A percentile compares a stretch with the other conserved stretches of the same genome.
These are phyloP conservation scores for Aspergillus amoenus DNA, from an alignment of 2,329 filamentous ascomycete species.

Conservation along the genomic window DNA sequence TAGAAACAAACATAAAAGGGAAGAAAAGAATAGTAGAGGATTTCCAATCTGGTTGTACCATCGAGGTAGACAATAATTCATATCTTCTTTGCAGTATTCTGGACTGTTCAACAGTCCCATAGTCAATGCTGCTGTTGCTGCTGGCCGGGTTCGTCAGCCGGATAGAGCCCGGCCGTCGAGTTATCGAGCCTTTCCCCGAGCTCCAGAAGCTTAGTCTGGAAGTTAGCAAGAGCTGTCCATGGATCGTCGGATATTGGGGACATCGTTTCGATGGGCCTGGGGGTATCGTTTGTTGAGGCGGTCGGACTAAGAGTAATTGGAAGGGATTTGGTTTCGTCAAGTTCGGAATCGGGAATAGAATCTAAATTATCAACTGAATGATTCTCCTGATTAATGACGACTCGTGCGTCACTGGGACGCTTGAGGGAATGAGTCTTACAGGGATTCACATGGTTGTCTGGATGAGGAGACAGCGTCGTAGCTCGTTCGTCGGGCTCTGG, in stretches of 20 bases:
- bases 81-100: neutral
- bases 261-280: constrained; percentile 10
- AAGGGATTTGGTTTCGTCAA: constrained; percentile 26
- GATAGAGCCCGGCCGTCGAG: constrained; percentile 15
- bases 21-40: neutral
- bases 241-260: constrained; percentile 5
- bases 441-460: constrained; percentile 27
- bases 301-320: constrained; percentile 16
- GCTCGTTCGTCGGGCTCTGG: constrained; percentile 33
- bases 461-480: constrained; percentile 28
- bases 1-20: neutral
- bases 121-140: neutral
- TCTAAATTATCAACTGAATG: constrained; percentile 27
- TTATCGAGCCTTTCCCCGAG: constrained; percentile 20
- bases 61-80: neutral
- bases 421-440: constrained; percentile 22
- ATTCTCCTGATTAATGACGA: constrained; percentile 9
- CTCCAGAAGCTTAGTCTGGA: constrained; percentile 18
- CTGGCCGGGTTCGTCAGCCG: constrained; percentile 14
- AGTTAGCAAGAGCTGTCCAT: constrained; percentile 19
- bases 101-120: neutral
- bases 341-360: constrained; percentile 25
- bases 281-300: constrained; percentile 11
- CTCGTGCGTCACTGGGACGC: constrained; percentile 3
- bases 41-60: constrained; percentile 1